Evolutionary conservation across 805 yeast species (phyloP).

Genomic region (Starmerella lactis-condensi): DNA sequence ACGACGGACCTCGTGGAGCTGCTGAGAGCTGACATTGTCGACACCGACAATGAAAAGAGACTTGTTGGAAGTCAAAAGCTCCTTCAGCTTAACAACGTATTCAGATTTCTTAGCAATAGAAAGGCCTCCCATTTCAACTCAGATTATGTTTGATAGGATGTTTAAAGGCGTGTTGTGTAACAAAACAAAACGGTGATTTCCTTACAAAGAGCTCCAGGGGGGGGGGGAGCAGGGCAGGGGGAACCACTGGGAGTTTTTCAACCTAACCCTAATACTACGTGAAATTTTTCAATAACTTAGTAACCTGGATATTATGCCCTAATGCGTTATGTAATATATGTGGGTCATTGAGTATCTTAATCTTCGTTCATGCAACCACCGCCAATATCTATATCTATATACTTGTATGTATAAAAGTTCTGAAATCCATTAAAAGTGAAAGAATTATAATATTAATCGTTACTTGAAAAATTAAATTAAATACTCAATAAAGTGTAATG

Average conservation of each 20-base stretch:
- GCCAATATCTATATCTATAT: too few relatives aligned
- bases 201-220: not conserved
- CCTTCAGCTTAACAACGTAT: conserved; percentile 90
- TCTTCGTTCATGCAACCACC: too few relatives aligned
- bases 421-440: too few relatives aligned
- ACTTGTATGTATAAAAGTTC: too few relatives aligned
- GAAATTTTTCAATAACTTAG: not conserved
- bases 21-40: conserved; percentile 99
- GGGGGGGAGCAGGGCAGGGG: not conserved
- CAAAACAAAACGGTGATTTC: not conserved
- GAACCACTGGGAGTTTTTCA: too few relatives aligned
- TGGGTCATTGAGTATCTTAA: too few relatives aligned
- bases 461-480: too few relatives aligned
- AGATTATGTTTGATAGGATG: conserved; percentile 24
- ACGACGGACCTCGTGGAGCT: conserved; percentile 99
- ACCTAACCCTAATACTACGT: not conserved
- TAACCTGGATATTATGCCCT: too few relatives aligned
- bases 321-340: too few relatives aligned
- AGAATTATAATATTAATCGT: too few relatives aligned
- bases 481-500: too few relatives aligned
- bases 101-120: conserved; percentile 91
- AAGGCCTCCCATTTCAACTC: conserved; percentile 87
- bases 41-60: conserved; percentile 98
- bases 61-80: conserved; percentile 89
- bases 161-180: conserved; percentile 21